Base-by-base conservation (phyloP, 768 basidiomycete species). In the Russula dissimulans region DNA sequence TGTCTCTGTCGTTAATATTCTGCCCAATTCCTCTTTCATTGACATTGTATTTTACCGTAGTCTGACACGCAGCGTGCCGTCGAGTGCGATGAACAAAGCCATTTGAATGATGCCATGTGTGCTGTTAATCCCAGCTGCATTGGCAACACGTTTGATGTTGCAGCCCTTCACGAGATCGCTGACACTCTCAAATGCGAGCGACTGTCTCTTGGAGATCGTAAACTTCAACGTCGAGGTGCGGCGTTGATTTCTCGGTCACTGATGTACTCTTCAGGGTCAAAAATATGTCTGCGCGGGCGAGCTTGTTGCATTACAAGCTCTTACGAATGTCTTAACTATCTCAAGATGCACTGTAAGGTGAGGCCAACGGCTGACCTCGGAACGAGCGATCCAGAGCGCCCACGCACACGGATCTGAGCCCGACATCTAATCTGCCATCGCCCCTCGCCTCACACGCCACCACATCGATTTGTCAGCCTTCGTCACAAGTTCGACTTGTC, bases 231-330 rank as follows among this genome's bases (percentile, higher is more conserved):
- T 91, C 50, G 91, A 93, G 78, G 91, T 91, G 68, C 14, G 78
- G 69, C 18, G 7, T 17, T 32, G 26, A 43, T 48, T 41, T 60
- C 6, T 52, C 11, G 39, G 22, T 5, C 49, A 52, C 22, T 44
- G 22, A 62, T 44, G 60, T 47, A 6, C 42, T 44, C 38, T 3
- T 56, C 74, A 97, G 87, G 95, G 95, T 63, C 94, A 97, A 82
- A 95, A 99, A n/a, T n/a, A 91, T 98, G 97, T 99, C 64, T 97
- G 93, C 67, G 97, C 97, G 46, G 97, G 97, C 73, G 95, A 98
- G 71, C 83, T 98, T 41, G 79, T 95, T 26, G 22, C 22, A 26
- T 26, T 26, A 26, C 22, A 26, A 26, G 22, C 22, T 26, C 22
- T 1, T 26, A 26, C 22, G 22, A 26, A 26, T 26, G 22, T 26